phyloP scores from a whole-genome alignment of 108 stramenopile genomes.

The Conticribra weissflogii region DNA sequence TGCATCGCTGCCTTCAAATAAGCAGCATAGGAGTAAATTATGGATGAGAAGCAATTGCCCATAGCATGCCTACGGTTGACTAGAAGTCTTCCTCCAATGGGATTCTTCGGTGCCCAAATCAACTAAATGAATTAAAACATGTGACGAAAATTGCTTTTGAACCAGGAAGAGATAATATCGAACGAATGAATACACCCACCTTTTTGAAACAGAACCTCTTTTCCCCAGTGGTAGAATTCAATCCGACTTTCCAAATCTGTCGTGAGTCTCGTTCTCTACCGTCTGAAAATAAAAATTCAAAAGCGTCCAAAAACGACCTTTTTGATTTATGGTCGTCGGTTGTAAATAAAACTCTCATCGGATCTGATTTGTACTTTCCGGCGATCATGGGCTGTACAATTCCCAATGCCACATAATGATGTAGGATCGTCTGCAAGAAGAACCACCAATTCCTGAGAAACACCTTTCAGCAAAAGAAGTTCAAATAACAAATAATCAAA shows the following conservation, averaged over 20 bases:
- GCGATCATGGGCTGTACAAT: constrained; percentile 17
- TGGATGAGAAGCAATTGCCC: constrained; percentile 30
- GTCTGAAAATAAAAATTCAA: constrained; percentile 29
- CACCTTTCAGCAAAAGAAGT: neutral
- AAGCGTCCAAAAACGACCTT: constrained; percentile 19
- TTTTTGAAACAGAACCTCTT: constrained; percentile 20
- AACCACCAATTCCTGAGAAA: constrained; percentile 38
- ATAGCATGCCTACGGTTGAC: constrained; percentile 15
- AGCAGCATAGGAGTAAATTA: constrained; percentile 31
- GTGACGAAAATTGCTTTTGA: too few relatives aligned
- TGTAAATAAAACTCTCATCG: constrained; percentile 12
- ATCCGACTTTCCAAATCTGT: constrained; percentile 24
- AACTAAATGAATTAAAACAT: too few relatives aligned
- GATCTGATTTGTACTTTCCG: constrained; percentile 2
- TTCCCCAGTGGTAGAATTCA: neutral
- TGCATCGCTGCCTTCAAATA: constrained; percentile 31
- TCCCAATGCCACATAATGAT: constrained; percentile 13
- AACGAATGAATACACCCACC: neutral
- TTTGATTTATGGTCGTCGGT: neutral
- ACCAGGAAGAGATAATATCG: too few relatives aligned
- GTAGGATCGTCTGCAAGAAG: constrained; percentile 11
- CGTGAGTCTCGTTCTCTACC: constrained; percentile 17
- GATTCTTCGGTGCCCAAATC: constrained; percentile 1
- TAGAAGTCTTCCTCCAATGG: constrained; percentile 5
- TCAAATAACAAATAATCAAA: too few relatives aligned